Base-by-base conservation (phyloP, 495 filamentous ascomycete genomes). In the Venustampulla echinocandica region DNA sequence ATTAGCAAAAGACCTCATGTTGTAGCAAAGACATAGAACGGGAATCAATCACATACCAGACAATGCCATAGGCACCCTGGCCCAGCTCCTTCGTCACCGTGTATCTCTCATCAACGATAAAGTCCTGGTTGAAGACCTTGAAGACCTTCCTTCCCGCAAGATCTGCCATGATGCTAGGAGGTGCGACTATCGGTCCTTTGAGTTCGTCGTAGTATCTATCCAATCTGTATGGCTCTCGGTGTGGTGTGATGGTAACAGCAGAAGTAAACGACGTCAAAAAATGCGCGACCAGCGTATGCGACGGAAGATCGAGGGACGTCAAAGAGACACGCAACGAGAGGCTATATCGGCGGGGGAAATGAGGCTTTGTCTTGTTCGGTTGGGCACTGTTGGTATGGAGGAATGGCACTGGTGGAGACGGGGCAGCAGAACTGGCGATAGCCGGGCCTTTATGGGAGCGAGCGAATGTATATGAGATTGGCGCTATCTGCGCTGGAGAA, bases 61-160 rank as follows among this genome's bases (percentile, higher is more conserved):
- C 93, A 58, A 98, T 96, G 64, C 92, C 93, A 57, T 97, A 98
- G 49, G 92, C 93, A 52, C 92, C 92, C 62, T 98, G 92, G 19
- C 93, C 92, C 33, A 98, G 75, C 70, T 98, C 92, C 75, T 98
- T 98, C 44, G 90, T 98, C 51, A 98, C 92, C 61, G 84, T 94
- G 70, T 98, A 98, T 42, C 93, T 79, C 67, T 97, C 90, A 62
- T 95, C 93, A 51, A 98, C 92, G 53, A 96, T 84, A 60, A 98
- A 98, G 71, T 98, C 92, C 65, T 98, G 92, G 76, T 96, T 96
- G 73, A 98, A 98, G 61, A 97, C 92, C 83, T 97, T 97, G 78
- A 97, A 98, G 14, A 60, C 51, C 45, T 57, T 60, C 48, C 53
- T 52, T 24, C 57, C 54, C 13, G 25, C 41, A 10, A 56, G 41